Evolutionary conservation across 2,329 filamentous ascomycete genomes (phyloP), one percentile per base, ranked within the genome.

Genomic region (Mycosphaerella arachidis): DNA sequence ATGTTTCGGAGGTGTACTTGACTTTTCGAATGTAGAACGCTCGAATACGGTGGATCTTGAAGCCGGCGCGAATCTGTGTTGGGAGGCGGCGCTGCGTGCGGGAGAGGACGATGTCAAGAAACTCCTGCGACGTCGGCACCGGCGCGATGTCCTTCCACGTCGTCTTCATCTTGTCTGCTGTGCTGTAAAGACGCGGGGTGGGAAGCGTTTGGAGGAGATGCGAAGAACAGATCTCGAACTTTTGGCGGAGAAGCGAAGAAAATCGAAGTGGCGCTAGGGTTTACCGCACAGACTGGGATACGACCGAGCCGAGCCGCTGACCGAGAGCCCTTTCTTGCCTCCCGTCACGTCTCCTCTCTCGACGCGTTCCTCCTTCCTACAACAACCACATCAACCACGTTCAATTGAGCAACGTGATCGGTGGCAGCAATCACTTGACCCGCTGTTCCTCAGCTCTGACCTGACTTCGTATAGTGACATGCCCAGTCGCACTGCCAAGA

Each of bases 1-100:
- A 97, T 46, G 93, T 97, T 79, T 99, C 94, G 73, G 93, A 88
- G 6, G 94, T 97, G 79, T 92, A 99, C 79, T 97, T 97, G 83
- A 97, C 92, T 79, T 97, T 97, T 75, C 94, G 84, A 50, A 93
- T 97, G 78, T 97, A 97, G 80, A 97, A 97, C 53, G 86, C 89
- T 78, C 93, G 84, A 72, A 97, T 97, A 84, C 93, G 87, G 74
- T 86, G 90, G 75, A 97, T 97, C 78, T 96, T 89, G 83, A 99
- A 99, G 61, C 94, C 94, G 45, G 92, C 86, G 71, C 94, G 86
- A 74, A 99, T 97, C 81, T 97, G 92, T 53, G 92, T 99, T 13
- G 94, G 94, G 65, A 99, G 82, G 64, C 93, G 88, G 73, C 93
- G 85, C 82, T 97, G 93, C 4, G 92, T 97, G 69, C 94, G 84